Base-by-base conservation (phyloP, 2,329 filamentous ascomycete species). In the Fusarium caatingaense region DNA sequence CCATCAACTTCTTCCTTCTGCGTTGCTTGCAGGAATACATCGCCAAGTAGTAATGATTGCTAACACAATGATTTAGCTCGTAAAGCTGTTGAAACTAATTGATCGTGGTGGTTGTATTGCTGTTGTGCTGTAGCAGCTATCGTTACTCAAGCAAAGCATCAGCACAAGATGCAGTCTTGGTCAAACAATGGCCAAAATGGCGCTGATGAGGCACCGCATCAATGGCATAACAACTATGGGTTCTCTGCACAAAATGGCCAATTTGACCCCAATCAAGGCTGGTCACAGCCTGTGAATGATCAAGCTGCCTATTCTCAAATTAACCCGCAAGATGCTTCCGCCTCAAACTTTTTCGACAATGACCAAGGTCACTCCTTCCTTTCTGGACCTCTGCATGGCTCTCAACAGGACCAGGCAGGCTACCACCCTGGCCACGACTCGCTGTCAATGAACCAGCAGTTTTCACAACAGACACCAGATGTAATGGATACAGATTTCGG, bases 81-180 rank as follows among this genome's bases (percentile, higher is more conserved):
- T 76, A 71, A 74, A 65, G 48, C 60, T 67, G 58, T 46, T 61
- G 54, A 54, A 20, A 15, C 63, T 73, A 71, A 71, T 74, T 74
- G 64, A 74, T 66, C 61, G 46, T 44, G 44, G 60, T 60, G 56
- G 59, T 56, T 49, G 62, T 70, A 59, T 69, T 72, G 63, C 64
- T 74, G 64, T 56, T 54, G 66, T 74, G 64, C 58, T 54, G 66
- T 64, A 50, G 71, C 57, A 66, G 64, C 72, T 58, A 62, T 54
- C 58, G 62, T 63, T 73, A 25, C 67, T 60, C 71, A 68, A 68
- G 58, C 67, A 68, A 64, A 69, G 61, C 49, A 30, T 51, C 51
- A 48, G 56, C 47, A 62, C 75, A 77, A 74, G 66, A 82, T 82
- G 80, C 80, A 82, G 78, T 80, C 80, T 63, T 82, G 80, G 80